Evolutionary conservation across 2,329 filamentous ascomycete genomes (phyloP).

Genomic region (Dothistroma septosporum): DNA sequence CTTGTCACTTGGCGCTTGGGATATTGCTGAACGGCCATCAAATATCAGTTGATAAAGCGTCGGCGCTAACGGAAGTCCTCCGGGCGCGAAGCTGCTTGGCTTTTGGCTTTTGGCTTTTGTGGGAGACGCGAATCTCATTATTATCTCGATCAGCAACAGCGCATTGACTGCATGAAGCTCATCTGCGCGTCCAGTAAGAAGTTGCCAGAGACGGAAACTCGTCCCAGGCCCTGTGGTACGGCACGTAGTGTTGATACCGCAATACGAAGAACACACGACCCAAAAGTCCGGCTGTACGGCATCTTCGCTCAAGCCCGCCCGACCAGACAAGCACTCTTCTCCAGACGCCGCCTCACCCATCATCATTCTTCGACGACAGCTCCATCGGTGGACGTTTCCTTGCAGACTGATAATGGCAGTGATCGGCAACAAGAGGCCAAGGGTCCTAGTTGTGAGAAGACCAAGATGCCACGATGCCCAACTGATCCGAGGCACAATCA

Average conservation of each 20-base stretch:
- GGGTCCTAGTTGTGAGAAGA: not conserved
- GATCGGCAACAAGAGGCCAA: no score
- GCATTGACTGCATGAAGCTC: not conserved
- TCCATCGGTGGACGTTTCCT: not conserved
- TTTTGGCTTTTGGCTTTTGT: conserved; percentile 6
- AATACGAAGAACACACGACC: no score
- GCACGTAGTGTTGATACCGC: no score
- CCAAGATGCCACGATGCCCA: not conserved
- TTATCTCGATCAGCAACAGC: no score
- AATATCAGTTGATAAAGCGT: not conserved
- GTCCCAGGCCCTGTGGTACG: no score
- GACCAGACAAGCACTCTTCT: no score
- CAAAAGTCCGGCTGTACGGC: no score
- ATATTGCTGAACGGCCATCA: not conserved
- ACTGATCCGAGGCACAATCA: not conserved
- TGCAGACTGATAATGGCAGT: no score
- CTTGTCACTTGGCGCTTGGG: not conserved
- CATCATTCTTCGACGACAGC: not conserved
- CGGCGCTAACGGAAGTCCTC: not conserved
- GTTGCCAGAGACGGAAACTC: not conserved
- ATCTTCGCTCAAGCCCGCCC: no score
- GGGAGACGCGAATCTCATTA: not conserved
- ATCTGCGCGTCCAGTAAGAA: no score
- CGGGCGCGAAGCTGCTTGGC: conserved; percentile 1
- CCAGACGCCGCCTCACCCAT: no score